phyloP scores from a whole-genome alignment of 2,329 filamentous ascomycete genomes.

The Diplodia scrobiculata region DNA sequence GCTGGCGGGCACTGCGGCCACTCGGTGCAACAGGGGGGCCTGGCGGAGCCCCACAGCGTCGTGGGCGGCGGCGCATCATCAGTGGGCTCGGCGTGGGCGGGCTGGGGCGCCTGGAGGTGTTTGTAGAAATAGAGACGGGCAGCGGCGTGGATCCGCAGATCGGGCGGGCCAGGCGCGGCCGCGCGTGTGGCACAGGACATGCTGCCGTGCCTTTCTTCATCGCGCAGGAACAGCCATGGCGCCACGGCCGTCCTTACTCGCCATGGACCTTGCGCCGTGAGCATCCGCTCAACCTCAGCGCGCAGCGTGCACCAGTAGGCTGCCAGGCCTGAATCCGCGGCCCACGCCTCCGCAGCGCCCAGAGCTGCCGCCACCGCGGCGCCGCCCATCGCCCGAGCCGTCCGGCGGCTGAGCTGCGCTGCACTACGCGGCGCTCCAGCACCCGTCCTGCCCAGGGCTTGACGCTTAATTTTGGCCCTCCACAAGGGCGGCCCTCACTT shows the following conservation, averaged over 20 bases:
- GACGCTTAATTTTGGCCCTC: conserved; percentile 9
- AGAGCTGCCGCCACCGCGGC: background rate
- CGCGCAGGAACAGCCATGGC: conserved; percentile 24
- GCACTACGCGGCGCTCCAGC: background rate
- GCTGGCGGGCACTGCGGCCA: conserved; percentile 13
- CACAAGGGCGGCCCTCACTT: conserved; percentile 28
- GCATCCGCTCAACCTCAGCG: conserved; percentile 18
- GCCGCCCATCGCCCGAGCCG: background rate
- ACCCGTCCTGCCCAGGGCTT: conserved; percentile 23
- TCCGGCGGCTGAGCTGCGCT: conserved; percentile 1
- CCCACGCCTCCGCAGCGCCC: background rate
- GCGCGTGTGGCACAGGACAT: background rate
- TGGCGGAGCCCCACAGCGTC: conserved; percentile 9
- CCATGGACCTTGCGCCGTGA: background rate
- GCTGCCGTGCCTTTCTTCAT: conserved; percentile 29
- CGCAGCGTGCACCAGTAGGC: conserved; percentile 1
- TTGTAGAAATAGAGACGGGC: background rate
- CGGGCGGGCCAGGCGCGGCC: background rate
- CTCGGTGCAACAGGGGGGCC: conserved; percentile 12
- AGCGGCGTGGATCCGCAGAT: conserved; percentile 17
- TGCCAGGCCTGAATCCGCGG: conserved; percentile 4
- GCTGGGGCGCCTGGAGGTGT: background rate
- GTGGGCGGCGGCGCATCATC: background rate
- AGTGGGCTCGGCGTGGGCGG: background rate
- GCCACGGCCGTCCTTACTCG: conserved; percentile 22